Evolutionary conservation across 23 red algal species (phyloP).

Genomic region (Porphyridium purpureum): DNA sequence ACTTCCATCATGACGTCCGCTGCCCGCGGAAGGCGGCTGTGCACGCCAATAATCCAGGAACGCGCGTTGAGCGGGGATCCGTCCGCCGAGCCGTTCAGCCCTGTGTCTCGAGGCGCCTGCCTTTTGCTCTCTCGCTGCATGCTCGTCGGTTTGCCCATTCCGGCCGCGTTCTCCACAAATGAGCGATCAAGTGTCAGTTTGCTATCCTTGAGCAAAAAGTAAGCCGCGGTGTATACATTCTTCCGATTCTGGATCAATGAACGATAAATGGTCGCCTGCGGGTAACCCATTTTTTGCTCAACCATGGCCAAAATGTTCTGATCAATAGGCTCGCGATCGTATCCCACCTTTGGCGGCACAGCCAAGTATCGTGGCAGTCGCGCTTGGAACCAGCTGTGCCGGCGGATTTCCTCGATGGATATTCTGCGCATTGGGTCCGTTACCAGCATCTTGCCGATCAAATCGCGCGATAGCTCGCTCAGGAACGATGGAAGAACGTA

Average conservation of each 20-base stretch:
- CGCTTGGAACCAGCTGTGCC: constrained; percentile 80
- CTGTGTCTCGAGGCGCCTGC: background rate
- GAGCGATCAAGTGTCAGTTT: constrained; percentile 53
- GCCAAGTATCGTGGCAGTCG: constrained; percentile 76
- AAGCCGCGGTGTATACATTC: constrained; percentile 80
- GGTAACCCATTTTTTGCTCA: constrained; percentile 28
- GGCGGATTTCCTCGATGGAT: constrained; percentile 77
- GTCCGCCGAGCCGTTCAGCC: background rate
- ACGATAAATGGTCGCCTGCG: constrained; percentile 39
- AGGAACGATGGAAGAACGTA: constrained; percentile 85
- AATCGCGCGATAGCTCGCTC: constrained; percentile 43
- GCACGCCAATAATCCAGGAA: constrained; percentile 7
- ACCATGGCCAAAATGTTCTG: constrained; percentile 38
- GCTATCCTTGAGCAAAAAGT: constrained; percentile 67
- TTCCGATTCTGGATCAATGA: constrained; percentile 46
- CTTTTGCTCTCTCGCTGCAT: background rate
- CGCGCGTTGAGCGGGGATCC: background rate
- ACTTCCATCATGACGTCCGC: constrained; percentile 55
- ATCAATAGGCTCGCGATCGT: constrained; percentile 36
- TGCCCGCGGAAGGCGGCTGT: background rate
- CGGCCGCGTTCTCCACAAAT: constrained; percentile 8
- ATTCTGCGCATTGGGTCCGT: constrained; percentile 78
- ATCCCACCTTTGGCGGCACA: constrained; percentile 21
- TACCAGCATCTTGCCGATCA: constrained; percentile 91
- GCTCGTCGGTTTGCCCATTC: background rate